phyloP scores from a whole-genome alignment of 2,329 filamentous ascomycete genomes.

The Exutisphaerella laricina region DNA sequence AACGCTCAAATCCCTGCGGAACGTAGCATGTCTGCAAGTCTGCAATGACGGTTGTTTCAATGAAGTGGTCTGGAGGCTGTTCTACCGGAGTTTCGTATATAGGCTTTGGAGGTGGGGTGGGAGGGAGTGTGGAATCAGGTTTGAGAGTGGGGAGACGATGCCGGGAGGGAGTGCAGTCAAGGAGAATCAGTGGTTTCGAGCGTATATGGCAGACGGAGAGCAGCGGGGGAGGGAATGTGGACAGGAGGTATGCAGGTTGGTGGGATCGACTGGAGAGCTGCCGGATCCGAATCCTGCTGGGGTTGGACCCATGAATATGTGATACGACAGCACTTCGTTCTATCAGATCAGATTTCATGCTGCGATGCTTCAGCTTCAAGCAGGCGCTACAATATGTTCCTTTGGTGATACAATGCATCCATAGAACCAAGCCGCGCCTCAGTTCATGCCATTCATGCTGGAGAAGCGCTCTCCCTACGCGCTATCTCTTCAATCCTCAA shows the following conservation, averaged over 20 bases:
- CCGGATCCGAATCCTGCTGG: conserved; percentile 19
- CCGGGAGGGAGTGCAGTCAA: conserved; percentile 11
- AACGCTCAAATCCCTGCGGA: conserved; percentile 30
- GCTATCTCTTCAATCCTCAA: conserved; percentile 4
- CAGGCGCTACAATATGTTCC: too few species aligned
- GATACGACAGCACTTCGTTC: too few species aligned
- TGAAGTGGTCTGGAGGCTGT: conserved; percentile 31
- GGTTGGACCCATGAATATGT: too few species aligned
- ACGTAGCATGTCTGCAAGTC: conserved; percentile 29
- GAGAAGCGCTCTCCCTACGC: too few species aligned
- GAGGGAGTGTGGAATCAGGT: conserved; percentile 27
- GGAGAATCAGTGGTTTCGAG: conserved; percentile 18
- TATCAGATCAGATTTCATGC: too few species aligned
- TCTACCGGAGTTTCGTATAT: conserved; percentile 32
- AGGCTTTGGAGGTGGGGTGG: conserved; percentile 34
- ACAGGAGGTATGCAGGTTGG: conserved; percentile 27
- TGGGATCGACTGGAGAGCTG: conserved; percentile 19
- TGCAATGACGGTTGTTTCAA: conserved; percentile 32
- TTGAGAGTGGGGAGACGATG: conserved; percentile 20
- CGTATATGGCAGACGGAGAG: conserved; percentile 10
- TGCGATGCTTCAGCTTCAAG: too few species aligned
- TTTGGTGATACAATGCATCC: too few species aligned
- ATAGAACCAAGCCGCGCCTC: too few species aligned
- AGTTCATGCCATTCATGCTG: too few species aligned
- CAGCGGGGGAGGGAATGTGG: conserved; percentile 23